Evolutionary conservation across 805 yeast species (phyloP).

Genomic region (Metschnikowia cubensis): DNA sequence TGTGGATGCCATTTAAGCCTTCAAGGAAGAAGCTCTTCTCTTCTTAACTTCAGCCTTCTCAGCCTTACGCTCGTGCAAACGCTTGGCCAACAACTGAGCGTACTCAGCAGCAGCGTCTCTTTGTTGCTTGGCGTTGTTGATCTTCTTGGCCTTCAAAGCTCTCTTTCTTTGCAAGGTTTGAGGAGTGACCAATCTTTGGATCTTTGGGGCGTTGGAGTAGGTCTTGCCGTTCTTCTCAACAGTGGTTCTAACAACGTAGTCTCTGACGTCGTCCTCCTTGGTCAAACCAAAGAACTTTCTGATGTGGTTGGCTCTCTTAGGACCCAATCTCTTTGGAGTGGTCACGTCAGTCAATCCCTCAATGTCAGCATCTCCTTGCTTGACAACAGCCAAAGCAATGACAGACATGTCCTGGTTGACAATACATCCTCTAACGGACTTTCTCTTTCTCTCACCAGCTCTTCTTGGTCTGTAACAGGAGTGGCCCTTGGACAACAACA

Average conservation of each 20-base stretch:
- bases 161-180: slow-evolving; percentile 99
- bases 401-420: slow-evolving; percentile 97
- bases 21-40: slow-evolving; percentile 99
- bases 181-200: slow-evolving; percentile 99
- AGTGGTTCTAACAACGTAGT: slow-evolving; percentile 96
- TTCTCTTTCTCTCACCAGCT: slow-evolving; percentile 99
- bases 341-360: slow-evolving; percentile 93
- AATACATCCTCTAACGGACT: slow-evolving; percentile 99
- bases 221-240: slow-evolving; percentile 96
- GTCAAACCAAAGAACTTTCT: slow-evolving; percentile 99
- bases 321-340: slow-evolving; percentile 99
- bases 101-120: slow-evolving; percentile 99
- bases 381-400: slow-evolving; percentile 86
- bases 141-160: slow-evolving; percentile 88
- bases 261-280: slow-evolving; percentile 82
- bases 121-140: slow-evolving; percentile 96
- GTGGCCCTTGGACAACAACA: slow-evolving; percentile 88
- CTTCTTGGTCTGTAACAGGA: slow-evolving; percentile 99
- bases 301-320: slow-evolving; percentile 99
- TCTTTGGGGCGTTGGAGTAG: slow-evolving; percentile 99
- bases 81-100: slow-evolving; percentile 97
- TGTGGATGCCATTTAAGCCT: slow-evolving; percentile 53
- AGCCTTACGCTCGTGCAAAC: slow-evolving; percentile 97
- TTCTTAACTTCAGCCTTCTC: slow-evolving; percentile 97
- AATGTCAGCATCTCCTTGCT: slow-evolving; percentile 95